Evolutionary conservation across 2,329 filamentous ascomycete genomes (phyloP), one percentile per base, ranked within the genome.

Genomic region (Botrytis fragariae): DNA sequence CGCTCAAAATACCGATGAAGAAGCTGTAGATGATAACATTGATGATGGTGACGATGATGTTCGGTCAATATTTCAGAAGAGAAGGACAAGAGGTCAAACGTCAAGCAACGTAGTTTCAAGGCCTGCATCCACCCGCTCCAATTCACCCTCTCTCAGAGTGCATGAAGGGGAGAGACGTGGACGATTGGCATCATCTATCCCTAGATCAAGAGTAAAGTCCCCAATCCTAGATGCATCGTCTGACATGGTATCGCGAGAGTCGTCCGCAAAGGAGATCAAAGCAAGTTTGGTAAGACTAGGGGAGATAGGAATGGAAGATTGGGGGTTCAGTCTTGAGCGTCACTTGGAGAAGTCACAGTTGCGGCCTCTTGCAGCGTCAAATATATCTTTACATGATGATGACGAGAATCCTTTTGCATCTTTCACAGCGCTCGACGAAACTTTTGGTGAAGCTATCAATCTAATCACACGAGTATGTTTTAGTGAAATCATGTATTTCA

Each of bases 341-440:
- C 35, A 57, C 39, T 37, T 68, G 16, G 65, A 68, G 14, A 68
- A 68, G 32, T 9, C n/a, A 32, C 48, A 37, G 10, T 12, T 68
- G 48, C 37, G 65, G 16, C 5, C 65, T 6, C 48, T 32, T n/a
- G 12, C 37, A 57, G 48, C 48, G 20, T 32, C 29, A 37, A 67
- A 72, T 29, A 64, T 48, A 18, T 42, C 44, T 37, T 74, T 72
- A 7, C 25, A 42, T n/a, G 70, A 75, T 6, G 77, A 78, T 32
- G 65, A 70, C 18, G 65, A 71, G 9, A 78, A 74, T 22, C 78
- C 78, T 35, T 80, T 78, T 65, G 69, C 69, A 32, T 77, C 74
- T 16, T 68, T 78, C 64, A 68, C 59, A 59, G 61, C 72, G 20
- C 65, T 75, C 29, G 68, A 74, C 42, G 20, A 71, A 20, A 22